These are phyloP conservation scores for Trapa incisa DNA, from an alignment of 345 rosid genomes.

Conservation along the genomic window DNA sequence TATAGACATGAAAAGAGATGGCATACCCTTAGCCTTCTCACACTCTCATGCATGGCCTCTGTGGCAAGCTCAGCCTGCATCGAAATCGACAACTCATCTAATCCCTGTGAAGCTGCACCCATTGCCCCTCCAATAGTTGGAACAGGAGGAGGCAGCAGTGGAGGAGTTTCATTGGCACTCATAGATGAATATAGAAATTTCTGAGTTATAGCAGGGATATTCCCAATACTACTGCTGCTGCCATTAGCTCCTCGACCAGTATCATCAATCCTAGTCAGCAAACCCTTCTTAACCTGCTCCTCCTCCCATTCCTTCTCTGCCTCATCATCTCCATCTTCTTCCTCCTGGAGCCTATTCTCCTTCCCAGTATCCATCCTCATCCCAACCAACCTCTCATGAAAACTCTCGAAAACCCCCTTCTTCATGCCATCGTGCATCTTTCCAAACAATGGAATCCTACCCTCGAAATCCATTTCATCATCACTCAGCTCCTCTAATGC, in stretches of 20 bases:
- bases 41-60: conserved; percentile 50
- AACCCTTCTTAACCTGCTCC: conserved; percentile 80
- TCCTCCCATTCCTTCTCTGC: conserved; percentile 88
- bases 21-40: conserved; percentile 53
- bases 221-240: conserved; percentile 15
- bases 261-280: conserved; percentile 81
- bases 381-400: conserved; percentile 21
- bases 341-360: conserved; percentile 2
- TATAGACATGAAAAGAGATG: conserved; percentile 9
- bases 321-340: conserved; percentile 48
- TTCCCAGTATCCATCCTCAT: conserved; percentile 12
- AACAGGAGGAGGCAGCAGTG: conserved; percentile 16
- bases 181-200: conserved; percentile 16
- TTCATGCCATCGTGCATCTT: conserved; percentile 23
- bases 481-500: conserved; percentile 61
- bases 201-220: conserved; percentile 17
- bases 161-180: conserved; percentile 8
- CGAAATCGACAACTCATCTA: conserved; percentile 47
- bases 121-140: conserved; percentile 46
- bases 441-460: conserved; percentile 45
- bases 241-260: conserved; percentile 20
- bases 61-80: conserved; percentile 70
- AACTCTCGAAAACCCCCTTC: conserved; percentile 67
- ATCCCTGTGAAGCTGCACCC: conserved; percentile 27
- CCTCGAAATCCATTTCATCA: conserved; percentile 60